A percentile compares a stretch with the other conserved stretches of the same genome.
These are phyloP conservation scores for Cicer arietinum DNA, from an alignment of 306 rosid species.

Conservation along the genomic window DNA sequence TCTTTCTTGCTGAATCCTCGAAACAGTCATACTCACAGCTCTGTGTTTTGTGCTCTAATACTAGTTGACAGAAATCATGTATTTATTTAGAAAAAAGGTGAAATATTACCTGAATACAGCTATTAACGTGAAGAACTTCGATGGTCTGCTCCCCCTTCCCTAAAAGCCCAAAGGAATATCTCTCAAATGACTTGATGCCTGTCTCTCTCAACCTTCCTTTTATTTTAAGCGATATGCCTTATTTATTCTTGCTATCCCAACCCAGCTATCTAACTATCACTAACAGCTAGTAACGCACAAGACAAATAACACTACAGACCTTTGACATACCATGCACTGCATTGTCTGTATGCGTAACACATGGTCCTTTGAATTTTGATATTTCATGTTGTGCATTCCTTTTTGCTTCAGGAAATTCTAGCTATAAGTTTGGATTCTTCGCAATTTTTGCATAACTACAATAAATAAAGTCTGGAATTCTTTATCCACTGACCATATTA, in stretches of 20 bases:
- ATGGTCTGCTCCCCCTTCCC: constrained; percentile 1
- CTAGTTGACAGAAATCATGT: background rate
- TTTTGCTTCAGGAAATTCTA: constrained; percentile 28
- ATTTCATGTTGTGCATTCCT: background rate
- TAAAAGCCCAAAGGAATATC: background rate
- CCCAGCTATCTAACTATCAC: background rate
- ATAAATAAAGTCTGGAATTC: background rate
- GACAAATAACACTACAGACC: background rate
- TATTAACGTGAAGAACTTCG: background rate
- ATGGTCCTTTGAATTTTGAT: constrained; percentile 19
- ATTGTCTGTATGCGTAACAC: constrained; percentile 20
- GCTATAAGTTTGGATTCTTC: constrained; percentile 4
- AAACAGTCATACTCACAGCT: background rate
- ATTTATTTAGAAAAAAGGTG: background rate
- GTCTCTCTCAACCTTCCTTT: background rate
- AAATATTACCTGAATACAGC: constrained; percentile 1
- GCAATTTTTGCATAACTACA: constrained; percentile 8
- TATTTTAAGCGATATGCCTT: background rate
- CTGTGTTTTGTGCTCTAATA: background rate
- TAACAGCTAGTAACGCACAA: background rate
- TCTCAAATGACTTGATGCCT: constrained; percentile 4
- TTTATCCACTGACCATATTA: constrained; percentile 3
- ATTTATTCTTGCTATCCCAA: constrained; percentile 9
- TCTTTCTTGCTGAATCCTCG: background rate
- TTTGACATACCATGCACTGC: constrained; percentile 19